A percentile compares a stretch with the other conserved stretches of the same genome.
phyloP scores from a whole-genome alignment of 208 protist species.

The Trichomonas gallinae region DNA sequence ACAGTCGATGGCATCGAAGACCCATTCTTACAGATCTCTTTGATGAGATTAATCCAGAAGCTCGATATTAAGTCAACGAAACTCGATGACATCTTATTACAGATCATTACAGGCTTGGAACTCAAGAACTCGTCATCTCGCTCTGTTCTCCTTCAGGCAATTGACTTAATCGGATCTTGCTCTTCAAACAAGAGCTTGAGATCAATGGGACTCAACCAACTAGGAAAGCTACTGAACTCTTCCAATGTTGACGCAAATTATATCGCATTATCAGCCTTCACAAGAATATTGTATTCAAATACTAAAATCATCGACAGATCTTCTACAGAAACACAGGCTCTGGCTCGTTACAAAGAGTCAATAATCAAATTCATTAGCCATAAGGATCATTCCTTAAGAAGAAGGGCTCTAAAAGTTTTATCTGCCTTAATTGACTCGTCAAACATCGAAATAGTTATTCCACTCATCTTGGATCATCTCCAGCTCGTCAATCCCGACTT shows the following conservation, averaged over 20 bases:
- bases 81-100: neutral
- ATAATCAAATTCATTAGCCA: neutral
- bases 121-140: neutral
- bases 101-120: neutral
- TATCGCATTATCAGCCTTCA: neutral
- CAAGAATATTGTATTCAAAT: neutral
- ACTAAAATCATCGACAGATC: neutral
- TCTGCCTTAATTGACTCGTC: neutral
- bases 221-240: neutral
- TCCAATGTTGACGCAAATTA: neutral
- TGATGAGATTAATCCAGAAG: neutral
- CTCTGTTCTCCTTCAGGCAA: neutral
- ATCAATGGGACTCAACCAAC: neutral
- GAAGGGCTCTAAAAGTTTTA: neutral
- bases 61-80: neutral
- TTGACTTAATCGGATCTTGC: neutral
- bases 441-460: neutral
- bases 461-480: neutral
- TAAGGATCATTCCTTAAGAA: neutral
- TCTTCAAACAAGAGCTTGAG: neutral
- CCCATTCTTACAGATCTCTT: neutral
- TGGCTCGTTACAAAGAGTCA: neutral
- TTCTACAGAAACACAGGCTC: neutral
- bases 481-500: neutral
- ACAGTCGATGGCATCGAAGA: neutral